Evolutionary conservation across 495 filamentous ascomycete species (phyloP).

Genomic region (Podospora pseudoanserina): DNA sequence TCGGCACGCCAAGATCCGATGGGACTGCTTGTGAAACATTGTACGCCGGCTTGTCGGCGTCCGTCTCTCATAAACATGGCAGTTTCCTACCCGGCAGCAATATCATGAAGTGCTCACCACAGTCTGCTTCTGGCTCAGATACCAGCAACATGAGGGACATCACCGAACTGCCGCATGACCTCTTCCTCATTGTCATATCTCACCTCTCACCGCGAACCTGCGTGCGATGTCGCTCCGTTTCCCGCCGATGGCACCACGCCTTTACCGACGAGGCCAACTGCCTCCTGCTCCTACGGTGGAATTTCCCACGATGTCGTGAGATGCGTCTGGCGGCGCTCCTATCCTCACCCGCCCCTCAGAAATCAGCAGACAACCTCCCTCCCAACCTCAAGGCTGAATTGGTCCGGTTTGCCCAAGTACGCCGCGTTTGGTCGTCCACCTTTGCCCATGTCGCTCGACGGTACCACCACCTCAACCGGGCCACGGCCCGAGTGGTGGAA

Average conservation of each 20-base stretch:
- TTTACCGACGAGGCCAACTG: conserved; percentile 50
- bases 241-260: conserved; percentile 49
- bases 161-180: conserved; percentile 50
- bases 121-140: neutral
- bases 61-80: neutral
- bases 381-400: conserved; percentile 51
- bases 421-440: conserved; percentile 37
- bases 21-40: conserved; percentile 17
- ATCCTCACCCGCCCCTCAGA: neutral
- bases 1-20: conserved; percentile 16
- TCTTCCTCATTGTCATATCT: conserved; percentile 49
- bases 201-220: conserved; percentile 52
- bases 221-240: conserved; percentile 55
- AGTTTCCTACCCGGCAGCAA: neutral
- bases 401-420: conserved; percentile 41
- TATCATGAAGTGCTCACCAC: neutral
- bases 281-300: conserved; percentile 46
- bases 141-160: conserved; percentile 40
- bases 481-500: conserved; percentile 47
- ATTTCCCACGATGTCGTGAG: conserved; percentile 55
- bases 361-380: neutral
- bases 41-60: neutral
- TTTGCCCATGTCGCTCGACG: conserved; percentile 55
- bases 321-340: conserved; percentile 36
- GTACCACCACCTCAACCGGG: conserved; percentile 53